Evolutionary conservation across 257 asterid genomes (phyloP), one percentile per base, ranked within the genome.

Genomic region (Thymus quinquecostatus): DNA sequence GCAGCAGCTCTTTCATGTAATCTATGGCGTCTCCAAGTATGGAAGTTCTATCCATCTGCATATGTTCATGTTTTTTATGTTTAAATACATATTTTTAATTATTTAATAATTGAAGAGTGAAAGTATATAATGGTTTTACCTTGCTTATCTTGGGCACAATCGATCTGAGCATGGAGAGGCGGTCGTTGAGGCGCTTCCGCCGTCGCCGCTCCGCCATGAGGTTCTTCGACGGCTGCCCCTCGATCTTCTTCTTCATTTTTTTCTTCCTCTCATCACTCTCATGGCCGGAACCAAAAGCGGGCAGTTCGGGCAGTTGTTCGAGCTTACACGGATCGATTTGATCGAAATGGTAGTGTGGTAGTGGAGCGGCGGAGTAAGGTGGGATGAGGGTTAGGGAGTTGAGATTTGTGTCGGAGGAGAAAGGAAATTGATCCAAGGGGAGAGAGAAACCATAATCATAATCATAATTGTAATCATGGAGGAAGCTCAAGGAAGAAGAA

Each of bases 121-220:
- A 41, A 41, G 47, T 41, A 8, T 41, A 41, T 5, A 43, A 43
- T 43, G 11, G 1, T 6, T 43, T 43, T 43, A 87, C 97, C 96
- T 89, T 92, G 92, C 88, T 92, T n/a, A 92, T 89, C 78, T 89
- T 92, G 63, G 98, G 98, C 41, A 92, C 98, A 54, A 89, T 89
- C 57, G 98, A 89, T 79, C 98, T 70, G 77, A 92, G 94, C 96
- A 88, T 85, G 5, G 92, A 86, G 44, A 91, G 97, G 7, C 97
- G 88, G 54, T 91, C 97, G 76, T 91, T 91, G 49, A 91, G 83
- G 28, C 94, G 84, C 77, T 91, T 87, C 75, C 97, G 83, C 48
- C 97, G 79, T 45, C 97, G 84, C 27, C 97, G 77, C 82, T 91
- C 97, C 29, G 97, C 97, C 96, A 87, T 89, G 54, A 91, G 84